These are phyloP conservation scores for Tanacetum coccineum DNA, from an alignment of 129 eudicot species.

Conservation along the genomic window DNA sequence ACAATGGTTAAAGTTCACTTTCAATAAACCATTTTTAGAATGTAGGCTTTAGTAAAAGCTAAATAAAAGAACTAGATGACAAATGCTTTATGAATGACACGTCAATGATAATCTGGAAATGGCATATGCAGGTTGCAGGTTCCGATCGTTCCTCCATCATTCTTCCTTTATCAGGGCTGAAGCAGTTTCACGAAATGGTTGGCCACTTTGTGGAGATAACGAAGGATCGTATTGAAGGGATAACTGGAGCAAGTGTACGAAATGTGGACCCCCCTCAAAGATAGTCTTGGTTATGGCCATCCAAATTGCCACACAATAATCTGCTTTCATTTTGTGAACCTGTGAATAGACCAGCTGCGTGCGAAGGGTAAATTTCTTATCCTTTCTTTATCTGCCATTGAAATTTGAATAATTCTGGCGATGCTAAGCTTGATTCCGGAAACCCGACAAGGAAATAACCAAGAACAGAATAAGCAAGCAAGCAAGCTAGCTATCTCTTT, in stretches of 20 bases:
- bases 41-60: not conserved
- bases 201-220: constrained; percentile 95
- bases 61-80: constrained; percentile 4
- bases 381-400: constrained; percentile 22
- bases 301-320: constrained; percentile 1
- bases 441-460: constrained; percentile 27
- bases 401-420: constrained; percentile 45
- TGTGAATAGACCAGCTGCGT: constrained; percentile 29
- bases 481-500: constrained; percentile 26
- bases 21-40: too few relatives aligned
- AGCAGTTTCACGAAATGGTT: constrained; percentile 91
- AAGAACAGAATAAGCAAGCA: constrained; percentile 37
- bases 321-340: constrained; percentile 26
- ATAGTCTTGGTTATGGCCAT: constrained; percentile 32
- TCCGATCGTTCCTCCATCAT: constrained; percentile 95
- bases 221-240: constrained; percentile 83
- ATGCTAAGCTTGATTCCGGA: constrained; percentile 37
- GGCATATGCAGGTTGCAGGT: constrained; percentile 83
- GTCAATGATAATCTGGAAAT: not conserved
- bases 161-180: constrained; percentile 93
- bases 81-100: constrained; percentile 5
- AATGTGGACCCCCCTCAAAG: constrained; percentile 95
- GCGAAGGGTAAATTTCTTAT: constrained; percentile 31
- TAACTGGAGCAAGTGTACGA: constrained; percentile 85
- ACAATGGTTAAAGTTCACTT: too few relatives aligned